phyloP scores from a whole-genome alignment of 164 flowering plant species.

The Tetrastigma voinierianum region DNA sequence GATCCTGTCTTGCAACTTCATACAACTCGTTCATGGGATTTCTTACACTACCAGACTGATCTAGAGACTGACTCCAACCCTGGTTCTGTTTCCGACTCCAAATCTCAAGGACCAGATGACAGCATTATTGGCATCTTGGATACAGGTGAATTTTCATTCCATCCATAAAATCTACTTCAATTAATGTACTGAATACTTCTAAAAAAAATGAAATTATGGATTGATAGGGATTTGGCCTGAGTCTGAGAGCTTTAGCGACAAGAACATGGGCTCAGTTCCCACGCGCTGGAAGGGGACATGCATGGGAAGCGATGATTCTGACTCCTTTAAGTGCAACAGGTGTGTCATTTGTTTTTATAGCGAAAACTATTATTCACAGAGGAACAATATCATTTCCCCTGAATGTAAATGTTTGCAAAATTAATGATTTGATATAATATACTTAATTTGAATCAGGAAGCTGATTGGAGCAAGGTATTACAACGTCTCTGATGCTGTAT shows the following conservation, averaged over 20 bases:
- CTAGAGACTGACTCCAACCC: conserved; percentile 19
- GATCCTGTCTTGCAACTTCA: conserved; percentile 53
- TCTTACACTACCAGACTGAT: conserved; percentile 39
- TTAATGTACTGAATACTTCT: neutral
- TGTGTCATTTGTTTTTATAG: conserved; percentile 3
- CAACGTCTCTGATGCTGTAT: neutral
- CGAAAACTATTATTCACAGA: neutral
- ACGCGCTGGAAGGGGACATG: conserved; percentile 57
- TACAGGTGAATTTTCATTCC: conserved; percentile 33
- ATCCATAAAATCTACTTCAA: too few species aligned
- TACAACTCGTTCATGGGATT: conserved; percentile 70
- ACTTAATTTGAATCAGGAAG: conserved; percentile 30
- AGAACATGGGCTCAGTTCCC: conserved; percentile 47
- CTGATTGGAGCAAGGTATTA: conserved; percentile 64
- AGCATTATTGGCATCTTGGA: conserved; percentile 57
- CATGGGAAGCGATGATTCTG: conserved; percentile 32
- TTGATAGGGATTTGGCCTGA: conserved; percentile 61
- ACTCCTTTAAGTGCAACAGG: conserved; percentile 56
- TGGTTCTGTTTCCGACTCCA: conserved; percentile 1
- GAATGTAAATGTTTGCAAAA: too few species aligned
- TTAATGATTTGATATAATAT: neutral
- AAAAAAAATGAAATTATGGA: neutral
- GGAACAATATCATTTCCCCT: neutral
- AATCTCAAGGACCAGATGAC: conserved; percentile 16
- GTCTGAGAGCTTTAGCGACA: conserved; percentile 52